phyloP scores from a whole-genome alignment of 805 yeast species.

The Sugiyamaella americana region DNA sequence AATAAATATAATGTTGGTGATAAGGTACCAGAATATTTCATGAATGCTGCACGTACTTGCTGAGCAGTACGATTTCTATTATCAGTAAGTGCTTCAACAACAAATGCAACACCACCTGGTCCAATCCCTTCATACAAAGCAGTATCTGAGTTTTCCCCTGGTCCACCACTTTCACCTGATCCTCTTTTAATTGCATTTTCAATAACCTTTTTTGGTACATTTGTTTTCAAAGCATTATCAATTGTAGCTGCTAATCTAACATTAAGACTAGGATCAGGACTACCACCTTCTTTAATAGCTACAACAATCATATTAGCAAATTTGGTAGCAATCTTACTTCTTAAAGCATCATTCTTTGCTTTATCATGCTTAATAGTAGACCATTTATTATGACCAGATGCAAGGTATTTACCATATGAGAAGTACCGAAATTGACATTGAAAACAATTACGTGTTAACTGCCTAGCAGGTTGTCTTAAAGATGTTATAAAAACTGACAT shows the following conservation, averaged over 20 bases:
- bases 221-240: constrained; percentile 69
- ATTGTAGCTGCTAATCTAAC: constrained; percentile 61
- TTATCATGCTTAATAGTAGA: constrained; percentile 90
- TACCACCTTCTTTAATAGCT: constrained; percentile 55
- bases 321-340: constrained; percentile 61
- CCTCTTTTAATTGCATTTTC: constrained; percentile 87
- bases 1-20: constrained; percentile 77
- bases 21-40: constrained; percentile 56
- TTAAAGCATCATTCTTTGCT: constrained; percentile 82
- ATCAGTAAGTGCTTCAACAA: constrained; percentile 84
- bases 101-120: constrained; percentile 83
- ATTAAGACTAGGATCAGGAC: constrained; percentile 60
- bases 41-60: constrained; percentile 65
- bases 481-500: too few species aligned
- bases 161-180: constrained; percentile 52
- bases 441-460: too few species aligned
- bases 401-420: too few species aligned
- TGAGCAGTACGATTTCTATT: constrained; percentile 79
- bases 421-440: too few species aligned
- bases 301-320: constrained; percentile 68
- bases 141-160: constrained; percentile 41
- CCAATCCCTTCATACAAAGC: constrained; percentile 84
- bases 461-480: too few species aligned
- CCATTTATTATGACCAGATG: constrained; percentile 87
- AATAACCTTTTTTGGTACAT: constrained; percentile 76